A percentile compares a stretch with the other conserved stretches of the same genome.
These are phyloP conservation scores for Aspergillus pseudonomiae DNA, from an alignment of 2,329 filamentous ascomycete species.

Conservation along the genomic window DNA sequence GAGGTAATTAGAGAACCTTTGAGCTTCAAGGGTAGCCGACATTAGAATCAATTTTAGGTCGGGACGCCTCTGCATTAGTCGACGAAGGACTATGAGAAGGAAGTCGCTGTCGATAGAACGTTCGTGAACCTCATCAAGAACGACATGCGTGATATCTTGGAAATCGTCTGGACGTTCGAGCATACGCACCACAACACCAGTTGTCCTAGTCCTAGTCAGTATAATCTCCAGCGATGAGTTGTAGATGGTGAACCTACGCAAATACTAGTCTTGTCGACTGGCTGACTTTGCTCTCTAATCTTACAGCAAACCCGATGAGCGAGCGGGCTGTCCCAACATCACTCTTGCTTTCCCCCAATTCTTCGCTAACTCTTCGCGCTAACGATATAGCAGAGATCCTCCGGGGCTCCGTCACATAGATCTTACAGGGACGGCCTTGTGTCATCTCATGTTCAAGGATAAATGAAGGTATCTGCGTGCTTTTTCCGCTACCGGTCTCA, in stretches of 20 bases:
- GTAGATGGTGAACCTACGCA: slow-evolving; percentile 60
- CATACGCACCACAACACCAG: slow-evolving; percentile 96
- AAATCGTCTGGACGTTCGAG: slow-evolving; percentile 86
- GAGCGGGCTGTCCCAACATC: slow-evolving; percentile 83
- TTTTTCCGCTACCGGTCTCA: slow-evolving; percentile 96
- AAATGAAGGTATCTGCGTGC: slow-evolving; percentile 94
- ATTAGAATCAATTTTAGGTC: slow-evolving; percentile 93
- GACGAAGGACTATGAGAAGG: slow-evolving; percentile 85
- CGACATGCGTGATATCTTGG: slow-evolving; percentile 85
- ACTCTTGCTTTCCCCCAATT: slow-evolving; percentile 80
- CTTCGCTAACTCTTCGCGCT: slow-evolving; percentile 89
- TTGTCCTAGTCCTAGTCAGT: slow-evolving; percentile 46
- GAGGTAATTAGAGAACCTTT: slow-evolving; percentile 87
- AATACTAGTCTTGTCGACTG: slow-evolving; percentile 84
- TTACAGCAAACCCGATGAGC: slow-evolving; percentile 90
- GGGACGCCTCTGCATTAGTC: slow-evolving; percentile 73
- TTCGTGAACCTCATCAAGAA: slow-evolving; percentile 98
- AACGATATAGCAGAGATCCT: slow-evolving; percentile 96
- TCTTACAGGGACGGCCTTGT: slow-evolving; percentile 79
- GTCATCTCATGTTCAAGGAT: slow-evolving; percentile 86
- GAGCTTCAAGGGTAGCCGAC: slow-evolving; percentile 95
- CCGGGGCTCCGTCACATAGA: slow-evolving; percentile 93
- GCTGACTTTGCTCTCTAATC: slow-evolving; percentile 84
- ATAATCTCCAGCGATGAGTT: background rate
- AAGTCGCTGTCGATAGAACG: slow-evolving; percentile 97